A percentile compares a stretch with the other conserved stretches of the same genome.
phyloP scores from a whole-genome alignment of 441 rosid species.

The Daphne laureola region DNA sequence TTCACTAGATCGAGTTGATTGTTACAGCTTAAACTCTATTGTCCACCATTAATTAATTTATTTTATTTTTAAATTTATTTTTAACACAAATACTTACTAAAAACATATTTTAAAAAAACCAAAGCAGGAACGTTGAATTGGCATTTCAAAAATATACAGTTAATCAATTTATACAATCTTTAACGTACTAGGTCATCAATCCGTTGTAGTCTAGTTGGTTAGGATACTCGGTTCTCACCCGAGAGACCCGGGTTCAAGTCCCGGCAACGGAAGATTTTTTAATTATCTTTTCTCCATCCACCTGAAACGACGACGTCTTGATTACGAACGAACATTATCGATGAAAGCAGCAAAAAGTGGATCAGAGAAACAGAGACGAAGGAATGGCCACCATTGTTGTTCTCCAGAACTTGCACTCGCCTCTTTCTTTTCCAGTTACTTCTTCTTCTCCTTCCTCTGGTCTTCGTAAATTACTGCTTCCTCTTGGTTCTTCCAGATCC shows the following conservation, averaged over 20 bases:
- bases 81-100: too few species aligned
- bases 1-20: too few species aligned
- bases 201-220: constrained; percentile 93
- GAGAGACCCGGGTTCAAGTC: constrained; percentile 86
- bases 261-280: constrained; percentile 63
- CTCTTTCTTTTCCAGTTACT: background rate
- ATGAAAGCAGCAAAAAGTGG: too few species aligned
- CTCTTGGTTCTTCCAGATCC: constrained; percentile 11
- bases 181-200: background rate
- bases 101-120: too few species aligned
- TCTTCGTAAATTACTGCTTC: background rate
- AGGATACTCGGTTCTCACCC: constrained; percentile 99
- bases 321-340: too few species aligned
- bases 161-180: too few species aligned
- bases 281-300: background rate
- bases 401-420: constrained; percentile 18
- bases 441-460: constrained; percentile 7
- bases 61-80: too few species aligned
- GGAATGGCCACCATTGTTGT: constrained; percentile 33
- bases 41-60: too few species aligned
- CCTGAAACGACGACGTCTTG: too few species aligned
- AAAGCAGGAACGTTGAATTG: too few species aligned
- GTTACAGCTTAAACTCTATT: too few species aligned
- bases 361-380: background rate
- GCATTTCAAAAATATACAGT: too few species aligned